These are phyloP conservation scores for Lactarius pseudohatsudake DNA, from an alignment of 768 basidiomycete species.

Conservation along the genomic window DNA sequence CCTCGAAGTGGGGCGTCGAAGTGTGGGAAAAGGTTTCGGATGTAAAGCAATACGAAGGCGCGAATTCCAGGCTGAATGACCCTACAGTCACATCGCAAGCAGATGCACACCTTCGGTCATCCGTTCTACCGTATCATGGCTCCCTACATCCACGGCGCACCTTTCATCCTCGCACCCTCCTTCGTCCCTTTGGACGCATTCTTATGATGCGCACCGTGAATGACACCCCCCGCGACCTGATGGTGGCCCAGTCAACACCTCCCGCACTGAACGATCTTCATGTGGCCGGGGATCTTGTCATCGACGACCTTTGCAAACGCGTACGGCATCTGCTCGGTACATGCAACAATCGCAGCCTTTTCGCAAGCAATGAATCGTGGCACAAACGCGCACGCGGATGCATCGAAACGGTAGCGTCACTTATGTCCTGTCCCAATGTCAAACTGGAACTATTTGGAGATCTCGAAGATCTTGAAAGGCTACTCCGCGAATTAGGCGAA, in stretches of 20 bases:
- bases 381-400: too few species aligned
- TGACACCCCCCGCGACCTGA: neutral
- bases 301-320: too few species aligned
- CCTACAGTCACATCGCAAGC: neutral
- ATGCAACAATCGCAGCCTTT: too few species aligned
- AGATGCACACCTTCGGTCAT: neutral
- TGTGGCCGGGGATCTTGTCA: too few species aligned
- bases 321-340: too few species aligned
- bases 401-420: too few species aligned
- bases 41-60: neutral
- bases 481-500: conserved; percentile 6
- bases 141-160: neutral
- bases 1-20: conserved; percentile 12
- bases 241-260: neutral
- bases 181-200: too few species aligned
- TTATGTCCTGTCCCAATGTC: too few species aligned
- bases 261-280: neutral
- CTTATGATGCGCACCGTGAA: too few species aligned
- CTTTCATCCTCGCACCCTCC: too few species aligned
- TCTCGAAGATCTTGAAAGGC: neutral
- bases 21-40: conserved; percentile 3
- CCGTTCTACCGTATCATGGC: neutral
- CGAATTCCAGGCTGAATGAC: neutral
- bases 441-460: conserved; percentile 10
- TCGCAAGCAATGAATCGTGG: too few species aligned